These are phyloP conservation scores for Penicillium sp. DNA, from an alignment of 2,329 filamentous ascomycete species.

Conservation along the genomic window DNA sequence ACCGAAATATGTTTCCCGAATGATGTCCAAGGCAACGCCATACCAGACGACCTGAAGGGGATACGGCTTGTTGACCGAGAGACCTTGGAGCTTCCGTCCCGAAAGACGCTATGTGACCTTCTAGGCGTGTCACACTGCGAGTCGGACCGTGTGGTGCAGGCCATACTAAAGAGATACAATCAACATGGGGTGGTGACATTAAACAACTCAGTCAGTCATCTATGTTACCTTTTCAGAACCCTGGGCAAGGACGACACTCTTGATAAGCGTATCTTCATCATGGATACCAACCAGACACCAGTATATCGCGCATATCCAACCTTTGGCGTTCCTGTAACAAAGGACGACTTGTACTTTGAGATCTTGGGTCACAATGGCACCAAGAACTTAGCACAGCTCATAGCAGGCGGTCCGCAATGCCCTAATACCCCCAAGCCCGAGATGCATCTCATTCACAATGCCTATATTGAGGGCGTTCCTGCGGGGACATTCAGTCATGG, in stretches of 20 bases:
- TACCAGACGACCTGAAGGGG: not conserved
- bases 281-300: not conserved
- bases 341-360: slow-evolving; percentile 12
- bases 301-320: slow-evolving; percentile 3
- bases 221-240: slow-evolving; percentile 7
- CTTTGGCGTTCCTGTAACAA: not conserved
- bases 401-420: not conserved
- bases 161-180: slow-evolving; percentile 11
- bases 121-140: not conserved
- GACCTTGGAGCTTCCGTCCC: not conserved
- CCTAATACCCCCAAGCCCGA: not conserved
- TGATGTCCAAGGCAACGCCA: not conserved
- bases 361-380: slow-evolving; percentile 6
- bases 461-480: slow-evolving; percentile 1
- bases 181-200: not conserved
- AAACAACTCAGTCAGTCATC: slow-evolving; percentile 2
- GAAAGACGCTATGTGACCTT: not conserved
- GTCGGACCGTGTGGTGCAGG: not conserved
- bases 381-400: not conserved
- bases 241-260: not conserved
- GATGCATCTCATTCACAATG: slow-evolving; percentile 14
- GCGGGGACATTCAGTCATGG: not conserved
- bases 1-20: slow-evolving; percentile 2
- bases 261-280: slow-evolving; percentile 15
- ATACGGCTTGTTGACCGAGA: not conserved